Evolutionary conservation across 2,329 filamentous ascomycete genomes (phyloP).

Genomic region (Capronia epimyces): DNA sequence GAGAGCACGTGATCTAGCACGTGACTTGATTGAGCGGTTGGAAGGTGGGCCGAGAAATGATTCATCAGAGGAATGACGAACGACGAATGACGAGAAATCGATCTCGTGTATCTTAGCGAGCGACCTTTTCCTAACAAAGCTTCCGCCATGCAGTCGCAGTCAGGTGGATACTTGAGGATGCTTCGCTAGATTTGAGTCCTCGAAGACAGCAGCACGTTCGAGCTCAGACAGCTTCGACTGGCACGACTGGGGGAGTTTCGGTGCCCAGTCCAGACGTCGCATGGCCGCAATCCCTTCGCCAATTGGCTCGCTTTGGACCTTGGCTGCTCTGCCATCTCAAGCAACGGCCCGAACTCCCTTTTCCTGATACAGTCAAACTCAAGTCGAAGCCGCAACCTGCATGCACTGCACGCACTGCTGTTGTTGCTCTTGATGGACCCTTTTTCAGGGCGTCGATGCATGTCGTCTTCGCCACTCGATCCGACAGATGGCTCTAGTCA

Average conservation of each 20-base stretch:
- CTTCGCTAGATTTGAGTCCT: too few relatives aligned
- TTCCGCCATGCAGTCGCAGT: too few relatives aligned
- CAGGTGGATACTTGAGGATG: too few relatives aligned
- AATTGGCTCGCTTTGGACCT: constrained; percentile 12
- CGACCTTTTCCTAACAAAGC: constrained; percentile 7
- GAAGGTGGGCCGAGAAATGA: constrained; percentile 9
- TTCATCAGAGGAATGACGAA: too few relatives aligned
- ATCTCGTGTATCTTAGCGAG: not conserved
- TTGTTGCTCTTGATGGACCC: constrained; percentile 1
- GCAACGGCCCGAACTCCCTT: not conserved
- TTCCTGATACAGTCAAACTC: not conserved
- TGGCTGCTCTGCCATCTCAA: not conserved
- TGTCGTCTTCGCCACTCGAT: constrained; percentile 20
- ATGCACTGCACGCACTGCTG: not conserved
- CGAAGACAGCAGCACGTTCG: constrained; percentile 16
- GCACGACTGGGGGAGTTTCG: not conserved
- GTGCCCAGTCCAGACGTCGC: constrained; percentile 1
- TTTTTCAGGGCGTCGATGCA: not conserved
- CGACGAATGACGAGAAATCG: constrained; percentile 2
- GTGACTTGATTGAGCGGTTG: constrained; percentile 9
- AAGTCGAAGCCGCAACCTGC: not conserved
- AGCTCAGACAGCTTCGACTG: constrained; percentile 5
- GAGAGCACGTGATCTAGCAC: constrained; percentile 16
- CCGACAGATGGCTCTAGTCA: constrained; percentile 12
- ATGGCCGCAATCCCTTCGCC: constrained; percentile 1